Evolutionary conservation across 495 filamentous ascomycete species (phyloP).

Genomic region (Darksidea phi): DNA sequence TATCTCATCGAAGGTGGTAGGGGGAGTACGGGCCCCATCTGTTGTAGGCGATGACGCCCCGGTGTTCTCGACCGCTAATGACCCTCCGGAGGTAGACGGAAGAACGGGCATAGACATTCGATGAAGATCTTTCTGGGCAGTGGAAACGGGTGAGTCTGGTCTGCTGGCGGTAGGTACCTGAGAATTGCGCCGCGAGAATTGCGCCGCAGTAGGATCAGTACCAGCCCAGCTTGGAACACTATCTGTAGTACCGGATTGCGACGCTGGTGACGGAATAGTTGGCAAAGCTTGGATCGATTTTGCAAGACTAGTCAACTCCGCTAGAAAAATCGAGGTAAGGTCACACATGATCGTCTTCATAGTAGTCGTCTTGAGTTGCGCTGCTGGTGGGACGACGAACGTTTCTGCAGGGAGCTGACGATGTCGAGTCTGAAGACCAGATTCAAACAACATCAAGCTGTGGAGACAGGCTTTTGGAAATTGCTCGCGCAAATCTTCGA

Average conservation of each 20-base stretch:
- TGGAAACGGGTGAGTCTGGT: conserved; percentile 51
- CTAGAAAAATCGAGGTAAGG: conserved; percentile 76
- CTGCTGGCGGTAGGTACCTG: conserved; percentile 48
- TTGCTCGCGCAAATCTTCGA: conserved; percentile 56
- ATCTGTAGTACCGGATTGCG: conserved; percentile 32
- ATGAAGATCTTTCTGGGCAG: conserved; percentile 49
- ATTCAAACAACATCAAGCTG: conserved; percentile 77
- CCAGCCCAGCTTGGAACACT: conserved; percentile 22
- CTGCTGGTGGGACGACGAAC: conserved; percentile 68
- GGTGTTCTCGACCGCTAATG: conserved; percentile 51
- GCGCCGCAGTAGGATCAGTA: conserved; percentile 9
- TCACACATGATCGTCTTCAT: conserved; percentile 96
- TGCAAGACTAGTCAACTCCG: conserved; percentile 83
- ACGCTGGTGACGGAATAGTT: conserved; percentile 72
- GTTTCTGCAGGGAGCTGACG: conserved; percentile 60
- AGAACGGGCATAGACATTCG: conserved; percentile 81
- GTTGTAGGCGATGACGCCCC: conserved; percentile 48
- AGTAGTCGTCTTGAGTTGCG: conserved; percentile 74
- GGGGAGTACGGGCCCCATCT: conserved; percentile 52
- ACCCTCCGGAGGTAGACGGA: conserved; percentile 48
- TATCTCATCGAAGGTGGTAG: conserved; percentile 73
- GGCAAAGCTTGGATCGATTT: conserved; percentile 78
- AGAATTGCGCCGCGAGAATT: conserved; percentile 53
- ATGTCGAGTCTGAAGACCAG: conserved; percentile 36
- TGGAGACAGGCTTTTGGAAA: conserved; percentile 76